phyloP scores from a whole-genome alignment of 768 basidiomycete species.

The Calocybe cyanea region DNA sequence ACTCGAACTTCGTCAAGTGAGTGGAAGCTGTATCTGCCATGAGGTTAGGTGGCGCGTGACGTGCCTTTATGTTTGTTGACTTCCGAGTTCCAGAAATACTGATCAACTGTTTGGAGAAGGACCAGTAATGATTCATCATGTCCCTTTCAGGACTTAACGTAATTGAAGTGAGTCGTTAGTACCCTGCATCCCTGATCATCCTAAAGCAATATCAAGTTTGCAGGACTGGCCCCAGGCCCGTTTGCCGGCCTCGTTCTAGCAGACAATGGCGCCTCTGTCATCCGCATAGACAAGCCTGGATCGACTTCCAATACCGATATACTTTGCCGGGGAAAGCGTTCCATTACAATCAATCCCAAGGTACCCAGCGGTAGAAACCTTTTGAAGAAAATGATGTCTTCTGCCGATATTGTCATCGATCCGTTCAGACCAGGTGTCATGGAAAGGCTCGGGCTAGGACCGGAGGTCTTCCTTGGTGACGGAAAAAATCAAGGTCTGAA shows the following conservation, averaged over 20 bases:
- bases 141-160: slow-evolving; percentile 20
- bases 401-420: slow-evolving; percentile 81
- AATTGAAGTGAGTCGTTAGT: slow-evolving; percentile 18
- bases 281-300: slow-evolving; percentile 66
- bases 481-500: slow-evolving; percentile 48
- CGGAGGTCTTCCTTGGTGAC: slow-evolving; percentile 62
- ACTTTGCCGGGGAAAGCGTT: slow-evolving; percentile 71
- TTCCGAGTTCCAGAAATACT: slow-evolving; percentile 1
- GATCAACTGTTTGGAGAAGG: no score
- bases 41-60: not conserved
- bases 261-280: slow-evolving; percentile 76
- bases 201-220: slow-evolving; percentile 47
- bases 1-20: not conserved
- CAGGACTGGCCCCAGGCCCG: slow-evolving; percentile 78
- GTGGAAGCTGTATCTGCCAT: not conserved
- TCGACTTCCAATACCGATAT: slow-evolving; percentile 38
- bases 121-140: slow-evolving; percentile 7
- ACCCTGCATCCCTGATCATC: not conserved
- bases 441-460: slow-evolving; percentile 74
- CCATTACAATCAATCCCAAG: slow-evolving; percentile 70
- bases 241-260: slow-evolving; percentile 76
- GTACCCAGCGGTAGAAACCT: slow-evolving; percentile 49
- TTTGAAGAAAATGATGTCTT: slow-evolving; percentile 52
- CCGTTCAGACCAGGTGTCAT: slow-evolving; percentile 82
- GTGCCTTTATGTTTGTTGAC: not conserved